Evolutionary conservation across 306 rosid genomes (phyloP), one percentile per base, ranked within the genome.

Genomic region (Rosa persica): DNA sequence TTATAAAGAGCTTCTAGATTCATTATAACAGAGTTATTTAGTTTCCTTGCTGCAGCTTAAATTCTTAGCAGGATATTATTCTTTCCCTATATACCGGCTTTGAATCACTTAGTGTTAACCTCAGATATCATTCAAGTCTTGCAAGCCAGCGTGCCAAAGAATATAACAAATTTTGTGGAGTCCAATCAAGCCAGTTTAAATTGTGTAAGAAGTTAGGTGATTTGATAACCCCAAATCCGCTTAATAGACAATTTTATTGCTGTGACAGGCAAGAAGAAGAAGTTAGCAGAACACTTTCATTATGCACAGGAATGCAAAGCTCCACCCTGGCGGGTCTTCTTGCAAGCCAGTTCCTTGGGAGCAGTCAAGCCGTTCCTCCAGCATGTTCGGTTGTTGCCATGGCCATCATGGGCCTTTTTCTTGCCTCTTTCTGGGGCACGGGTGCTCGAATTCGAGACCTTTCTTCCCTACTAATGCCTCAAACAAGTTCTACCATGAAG

Each of bases 271-370:
- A 89, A 80, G 98, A 89, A 68, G 96, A 95, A 81, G 86, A 74
- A 55, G 97, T 89, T 34, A 86, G 86, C 82, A 83, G 90, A 75
- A 93, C 98, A 9, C 90, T 95, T 78, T 91, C 99, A 17, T 75
- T 95, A 34, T 95, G 99, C 90, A 93, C 96, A 12, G 99, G 99
- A 81, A 95, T 95, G 99, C 99, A 95, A 76, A 95, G 99, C 85
- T 93, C 99, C 46, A 95, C 99, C 40, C 86, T 95, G 76, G 99
- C 99, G 25, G 99, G 99, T 60, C 90, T 95, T 74, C 94, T 95
- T n/a, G 98, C 99, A 27, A 85, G 97, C 15, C 99, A 95, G 75
- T 95, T 95, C 86, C 87, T 95, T 36, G 99, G 97, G 74, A 86
- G 89, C 83, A 95, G 86, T 72, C 99, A 95, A 71, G 97, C 99